Base-by-base conservation (phyloP, 2,329 filamentous ascomycete genomes). In the Aspergillus sp. region DNA sequence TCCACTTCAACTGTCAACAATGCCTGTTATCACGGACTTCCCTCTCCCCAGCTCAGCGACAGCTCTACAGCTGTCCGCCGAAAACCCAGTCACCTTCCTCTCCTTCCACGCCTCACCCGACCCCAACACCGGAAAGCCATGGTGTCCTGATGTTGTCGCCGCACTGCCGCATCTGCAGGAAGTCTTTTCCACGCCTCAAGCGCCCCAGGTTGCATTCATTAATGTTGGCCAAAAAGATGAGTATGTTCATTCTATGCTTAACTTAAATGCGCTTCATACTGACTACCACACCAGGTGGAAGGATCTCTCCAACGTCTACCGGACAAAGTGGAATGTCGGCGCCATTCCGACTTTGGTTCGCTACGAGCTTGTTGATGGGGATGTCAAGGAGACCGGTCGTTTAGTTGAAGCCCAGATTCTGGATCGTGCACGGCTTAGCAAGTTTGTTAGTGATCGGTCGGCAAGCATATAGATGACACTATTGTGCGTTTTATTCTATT, bases 61-160 rank as follows among this genome's bases (percentile, higher is more conserved):
- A n/a, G 34, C 34, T 3, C 34, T 36, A 13, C 12, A 36, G 12
- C 34, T 36, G 34, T n/a, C 34, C 5, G 15, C 34, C 12, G 15
- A 13, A 13, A 7, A n/a, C 1, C 15, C 34, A 36, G 13, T 36
- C 12, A 42, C 70, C 3, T 77, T 74, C 61, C 53, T 77, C 45
- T 65, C 71, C n/a, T 77, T 77, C 61, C 66, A 72, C 34, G 70
- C 75, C 2, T 74, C 71, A 32, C 47, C 68, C 34, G 72, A 76
- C 43, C 68, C 72, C 7, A 58, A 59, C 3, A 77, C 75, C 17
- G 66, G 67, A 7, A 62, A 71, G 55, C 66, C 74, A 4, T 77
- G 75, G 75, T 77, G 75, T 22, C 75, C 75, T 1, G 75, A 77
- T 50, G 75, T 77, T 24, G 67, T 71, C 13, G 71, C 70, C 8